These are phyloP conservation scores for Davidsoniella eucalypti DNA, from an alignment of 2,329 filamentous ascomycete genomes.

Conservation along the genomic window DNA sequence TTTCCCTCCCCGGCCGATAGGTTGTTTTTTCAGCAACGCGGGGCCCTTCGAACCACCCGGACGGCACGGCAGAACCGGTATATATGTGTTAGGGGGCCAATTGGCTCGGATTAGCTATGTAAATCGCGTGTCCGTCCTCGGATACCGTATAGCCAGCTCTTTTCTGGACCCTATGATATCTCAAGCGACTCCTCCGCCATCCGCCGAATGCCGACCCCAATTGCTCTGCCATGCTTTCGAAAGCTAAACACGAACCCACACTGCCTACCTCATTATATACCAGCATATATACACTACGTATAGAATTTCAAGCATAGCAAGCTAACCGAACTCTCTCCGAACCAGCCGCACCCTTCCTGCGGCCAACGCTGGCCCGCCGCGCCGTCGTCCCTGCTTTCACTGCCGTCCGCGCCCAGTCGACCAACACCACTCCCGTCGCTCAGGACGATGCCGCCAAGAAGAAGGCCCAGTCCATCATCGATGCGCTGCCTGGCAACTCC, in stretches of 20 bases:
- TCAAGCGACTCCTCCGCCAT: too few relatives aligned
- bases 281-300: not conserved
- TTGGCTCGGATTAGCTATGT: not conserved
- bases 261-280: not conserved
- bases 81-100: not conserved
- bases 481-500: slow-evolving; percentile 81
- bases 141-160: not conserved
- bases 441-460: slow-evolving; percentile 66
- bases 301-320: not conserved
- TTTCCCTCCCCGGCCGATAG: not conserved
- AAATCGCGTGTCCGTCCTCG: not conserved
- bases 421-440: slow-evolving; percentile 51
- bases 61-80: not conserved
- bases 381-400: slow-evolving; percentile 52
- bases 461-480: slow-evolving; percentile 91
- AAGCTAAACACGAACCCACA: not conserved
- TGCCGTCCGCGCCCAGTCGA: slow-evolving; percentile 35
- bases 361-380: slow-evolving; percentile 62
- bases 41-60: not conserved
- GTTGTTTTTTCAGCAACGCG: not conserved
- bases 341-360: slow-evolving; percentile 76
- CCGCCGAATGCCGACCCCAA: not conserved
- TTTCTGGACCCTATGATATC: not conserved
- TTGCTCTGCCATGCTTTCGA: not conserved
- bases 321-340: slow-evolving; percentile 13